Evolutionary conservation across 441 rosid genomes (phyloP), one percentile per base, ranked within the genome.

Genomic region (Euphorbia neoarborescens): DNA sequence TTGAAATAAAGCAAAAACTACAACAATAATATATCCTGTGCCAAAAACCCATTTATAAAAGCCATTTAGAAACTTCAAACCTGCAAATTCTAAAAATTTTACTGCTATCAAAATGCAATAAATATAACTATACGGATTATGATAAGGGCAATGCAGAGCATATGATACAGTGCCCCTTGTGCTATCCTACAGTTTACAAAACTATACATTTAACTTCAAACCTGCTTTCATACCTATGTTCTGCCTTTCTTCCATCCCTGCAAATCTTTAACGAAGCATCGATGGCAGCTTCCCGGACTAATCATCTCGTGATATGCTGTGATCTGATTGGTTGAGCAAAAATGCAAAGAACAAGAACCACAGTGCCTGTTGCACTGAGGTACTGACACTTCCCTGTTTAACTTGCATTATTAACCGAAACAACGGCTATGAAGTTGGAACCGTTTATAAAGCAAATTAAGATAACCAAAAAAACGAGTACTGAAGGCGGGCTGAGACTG

Each of bases 161-260:
- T 27, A 20, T 10, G 19, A 7, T 24, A 17, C 65, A 65, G 53
- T 51, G 24, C 56, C 40, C 60, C 62, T 38, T 10, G 10, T 35
- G 27, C 71, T 3, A 17, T 66, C n/a, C 68, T 53, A 64, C 63
- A 59, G 50, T 79, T 59, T 75, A 79, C 79, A 70, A 35, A 59
- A 42, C 75, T 77, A 72, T 56, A 40, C 28, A 66, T 66, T 42
- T n/a, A 48, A 46, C 64, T 15, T 72, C 68, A 68, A 10, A 40
- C 7, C 38, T 28, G 1, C 12, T 68, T 57, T 57, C 14, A 14
- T 24, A 17, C 38, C 15, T 65, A 53, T 53, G 19, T 34, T 53
- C 42, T 37, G 42, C 25, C 38, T 8, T 24, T 27, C 34, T 40
- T 62, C 42, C 72, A 14, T 62, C 32, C 51, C 15, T 3, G 53